A percentile compares a stretch with the other conserved stretches of the same genome.
Evolutionary conservation across 2,329 filamentous ascomycete genomes (phyloP).

Genomic region (Phyllosticta paracitricarpa): DNA sequence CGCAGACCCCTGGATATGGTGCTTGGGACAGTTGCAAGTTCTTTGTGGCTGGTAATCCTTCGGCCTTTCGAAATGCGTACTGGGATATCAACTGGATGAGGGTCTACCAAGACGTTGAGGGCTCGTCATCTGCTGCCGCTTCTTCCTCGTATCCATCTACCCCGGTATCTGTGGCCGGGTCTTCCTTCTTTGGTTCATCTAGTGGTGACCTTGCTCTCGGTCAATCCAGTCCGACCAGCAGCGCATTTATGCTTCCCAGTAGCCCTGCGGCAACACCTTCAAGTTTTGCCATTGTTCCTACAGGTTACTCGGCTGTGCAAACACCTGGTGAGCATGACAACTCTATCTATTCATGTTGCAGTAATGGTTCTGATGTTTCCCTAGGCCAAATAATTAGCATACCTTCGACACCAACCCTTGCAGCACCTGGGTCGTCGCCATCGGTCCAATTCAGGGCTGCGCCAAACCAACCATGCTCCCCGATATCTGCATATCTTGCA

Average conservation of each 20-base stretch:
- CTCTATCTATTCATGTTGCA: not conserved
- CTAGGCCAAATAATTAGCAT: not conserved
- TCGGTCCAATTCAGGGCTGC: not conserved
- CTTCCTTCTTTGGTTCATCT: not conserved
- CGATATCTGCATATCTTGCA: not conserved
- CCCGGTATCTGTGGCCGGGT: not conserved
- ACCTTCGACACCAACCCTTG: not conserved
- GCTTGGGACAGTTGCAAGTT: conserved; percentile 18
- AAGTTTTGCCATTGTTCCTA: not conserved
- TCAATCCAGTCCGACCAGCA: not conserved
- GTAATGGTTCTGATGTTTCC: not conserved
- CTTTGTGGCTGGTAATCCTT: conserved; percentile 16
- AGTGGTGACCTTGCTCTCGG: not conserved
- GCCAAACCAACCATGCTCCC: conserved; percentile 3
- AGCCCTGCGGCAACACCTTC: not conserved
- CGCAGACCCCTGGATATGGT: conserved; percentile 14
- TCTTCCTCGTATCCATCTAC: not conserved
- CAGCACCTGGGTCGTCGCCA: not conserved
- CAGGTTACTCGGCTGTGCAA: not conserved
- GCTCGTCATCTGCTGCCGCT: not conserved
- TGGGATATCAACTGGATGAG: conserved; percentile 32
- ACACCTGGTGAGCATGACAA: not conserved
- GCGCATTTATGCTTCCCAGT: not conserved
- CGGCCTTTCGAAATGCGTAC: conserved; percentile 22
- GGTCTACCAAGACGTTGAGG: conserved; percentile 23